Evolutionary conservation across 139 green algal genomes (phyloP).

Genomic region (Chlamydomonas schloesseri): DNA sequence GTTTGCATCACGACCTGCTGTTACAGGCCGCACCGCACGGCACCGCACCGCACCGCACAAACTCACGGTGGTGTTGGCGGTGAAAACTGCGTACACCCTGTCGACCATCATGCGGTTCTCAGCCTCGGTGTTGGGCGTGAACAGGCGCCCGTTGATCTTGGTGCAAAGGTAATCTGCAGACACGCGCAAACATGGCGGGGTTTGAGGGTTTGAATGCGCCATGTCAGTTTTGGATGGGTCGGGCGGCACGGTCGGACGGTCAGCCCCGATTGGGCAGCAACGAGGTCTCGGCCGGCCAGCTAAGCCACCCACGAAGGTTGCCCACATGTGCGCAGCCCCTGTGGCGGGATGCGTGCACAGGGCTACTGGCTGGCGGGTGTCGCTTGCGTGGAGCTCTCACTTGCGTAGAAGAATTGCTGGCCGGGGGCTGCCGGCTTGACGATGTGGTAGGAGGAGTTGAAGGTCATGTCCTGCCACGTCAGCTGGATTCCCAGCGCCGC

Average conservation of each 20-base stretch:
- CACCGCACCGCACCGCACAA: neutral
- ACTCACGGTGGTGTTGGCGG: constrained; percentile 59
- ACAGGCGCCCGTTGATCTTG: constrained; percentile 74
- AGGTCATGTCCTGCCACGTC: neutral
- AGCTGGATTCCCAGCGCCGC: neutral
- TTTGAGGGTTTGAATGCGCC: too few relatives aligned
- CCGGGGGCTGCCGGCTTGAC: neutral
- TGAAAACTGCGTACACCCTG: constrained; percentile 57
- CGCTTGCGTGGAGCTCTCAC: too few relatives aligned
- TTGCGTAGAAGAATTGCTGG: neutral
- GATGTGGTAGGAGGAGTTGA: too few relatives aligned
- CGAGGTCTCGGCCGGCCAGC: too few relatives aligned
- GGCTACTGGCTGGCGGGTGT: neutral
- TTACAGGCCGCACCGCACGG: too few relatives aligned
- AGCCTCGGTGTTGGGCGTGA: constrained; percentile 44
- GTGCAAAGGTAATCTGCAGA: constrained; percentile 69
- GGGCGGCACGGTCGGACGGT: too few relatives aligned
- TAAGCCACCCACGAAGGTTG: too few relatives aligned
- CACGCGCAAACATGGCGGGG: too few relatives aligned
- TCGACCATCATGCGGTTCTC: neutral
- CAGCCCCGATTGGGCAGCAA: too few relatives aligned
- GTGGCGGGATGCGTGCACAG: constrained; percentile 13
- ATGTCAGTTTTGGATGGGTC: too few relatives aligned
- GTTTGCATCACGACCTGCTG: too few relatives aligned
- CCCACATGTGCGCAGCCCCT: too few relatives aligned